phyloP scores from a whole-genome alignment of 108 stramenopile genomes.

The Skeletonema potamos region DNA sequence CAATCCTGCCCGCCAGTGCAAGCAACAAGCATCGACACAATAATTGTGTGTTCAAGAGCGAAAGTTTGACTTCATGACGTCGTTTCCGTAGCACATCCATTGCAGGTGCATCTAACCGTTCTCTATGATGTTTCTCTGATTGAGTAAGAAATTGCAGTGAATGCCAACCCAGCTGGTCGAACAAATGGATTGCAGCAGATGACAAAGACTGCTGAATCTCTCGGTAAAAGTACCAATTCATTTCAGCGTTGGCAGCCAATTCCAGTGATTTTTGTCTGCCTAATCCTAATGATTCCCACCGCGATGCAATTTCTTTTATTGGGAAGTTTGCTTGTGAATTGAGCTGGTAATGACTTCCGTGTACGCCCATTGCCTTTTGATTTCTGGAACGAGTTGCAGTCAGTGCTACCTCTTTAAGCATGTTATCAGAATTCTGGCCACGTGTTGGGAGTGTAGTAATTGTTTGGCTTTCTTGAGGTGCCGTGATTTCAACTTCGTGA shows the following conservation, averaged over 20 bases:
- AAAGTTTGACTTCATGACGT: neutral
- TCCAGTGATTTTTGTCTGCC: constrained; percentile 23
- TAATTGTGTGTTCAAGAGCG: constrained; percentile 5
- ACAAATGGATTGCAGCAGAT: neutral
- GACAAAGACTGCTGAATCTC: constrained; percentile 11
- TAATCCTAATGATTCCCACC: constrained; percentile 28
- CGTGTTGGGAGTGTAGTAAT: neutral
- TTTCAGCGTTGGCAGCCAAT: constrained; percentile 23
- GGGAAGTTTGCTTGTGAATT: neutral
- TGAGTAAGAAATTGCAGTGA: neutral
- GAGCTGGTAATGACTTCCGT: neutral
- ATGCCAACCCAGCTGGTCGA: constrained; percentile 6
- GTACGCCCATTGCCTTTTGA: neutral
- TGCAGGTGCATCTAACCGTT: constrained; percentile 5
- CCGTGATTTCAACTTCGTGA: neutral
- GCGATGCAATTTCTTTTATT: constrained; percentile 9
- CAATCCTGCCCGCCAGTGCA: constrained; percentile 2
- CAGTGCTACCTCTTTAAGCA: neutral
- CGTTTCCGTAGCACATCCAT: neutral
- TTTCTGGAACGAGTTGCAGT: neutral
- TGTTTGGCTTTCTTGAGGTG: neutral
- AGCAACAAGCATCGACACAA: constrained; percentile 8
- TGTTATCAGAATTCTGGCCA: neutral
- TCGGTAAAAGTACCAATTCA: constrained; percentile 18
- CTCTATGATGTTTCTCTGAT: constrained; percentile 11